Conservation (phyloP, 345 rosid species). For the Acer negundo region DNA sequence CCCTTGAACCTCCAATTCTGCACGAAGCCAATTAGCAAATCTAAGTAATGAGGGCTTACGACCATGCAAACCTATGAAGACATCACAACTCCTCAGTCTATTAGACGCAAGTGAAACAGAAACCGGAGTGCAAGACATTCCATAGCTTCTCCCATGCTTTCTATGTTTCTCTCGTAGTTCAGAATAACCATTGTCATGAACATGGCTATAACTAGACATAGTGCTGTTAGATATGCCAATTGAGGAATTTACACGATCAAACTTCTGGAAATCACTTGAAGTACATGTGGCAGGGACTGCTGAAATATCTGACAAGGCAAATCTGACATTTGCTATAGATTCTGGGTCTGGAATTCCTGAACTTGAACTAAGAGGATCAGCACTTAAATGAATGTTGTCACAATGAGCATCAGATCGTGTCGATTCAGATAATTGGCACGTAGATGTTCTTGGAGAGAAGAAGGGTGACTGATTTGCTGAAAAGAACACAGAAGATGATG, state of each 20-base stretch:
- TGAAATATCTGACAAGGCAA: constrained; percentile 41
- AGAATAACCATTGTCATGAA: constrained; percentile 32
- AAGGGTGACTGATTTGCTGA: constrained; percentile 94
- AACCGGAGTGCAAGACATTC: constrained; percentile 41
- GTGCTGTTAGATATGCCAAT: constrained; percentile 49
- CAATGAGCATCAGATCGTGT: constrained; percentile 63
- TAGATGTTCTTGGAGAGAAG: constrained; percentile 85
- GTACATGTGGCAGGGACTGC: constrained; percentile 31
- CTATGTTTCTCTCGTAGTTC: constrained; percentile 38
- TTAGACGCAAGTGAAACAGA: constrained; percentile 66
- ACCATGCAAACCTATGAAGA: constrained; percentile 81
- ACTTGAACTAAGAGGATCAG: constrained; percentile 57
- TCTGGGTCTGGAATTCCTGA: constrained; percentile 56
- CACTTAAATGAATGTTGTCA: constrained; percentile 42
- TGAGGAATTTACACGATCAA: constrained; percentile 45
- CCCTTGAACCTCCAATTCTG: constrained; percentile 93
- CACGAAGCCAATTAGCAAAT: constrained; percentile 83
- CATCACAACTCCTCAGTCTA: constrained; percentile 78
- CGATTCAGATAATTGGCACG: constrained; percentile 58
- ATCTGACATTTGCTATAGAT: constrained; percentile 37
- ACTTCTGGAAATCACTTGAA: constrained; percentile 46
- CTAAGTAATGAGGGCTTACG: constrained; percentile 73
- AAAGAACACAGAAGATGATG: constrained; percentile 85
- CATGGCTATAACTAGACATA: constrained; percentile 39
- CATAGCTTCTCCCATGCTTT: constrained; percentile 44